These are phyloP conservation scores for Lepidium didymum DNA, from an alignment of 345 rosid species.

Conservation along the genomic window DNA sequence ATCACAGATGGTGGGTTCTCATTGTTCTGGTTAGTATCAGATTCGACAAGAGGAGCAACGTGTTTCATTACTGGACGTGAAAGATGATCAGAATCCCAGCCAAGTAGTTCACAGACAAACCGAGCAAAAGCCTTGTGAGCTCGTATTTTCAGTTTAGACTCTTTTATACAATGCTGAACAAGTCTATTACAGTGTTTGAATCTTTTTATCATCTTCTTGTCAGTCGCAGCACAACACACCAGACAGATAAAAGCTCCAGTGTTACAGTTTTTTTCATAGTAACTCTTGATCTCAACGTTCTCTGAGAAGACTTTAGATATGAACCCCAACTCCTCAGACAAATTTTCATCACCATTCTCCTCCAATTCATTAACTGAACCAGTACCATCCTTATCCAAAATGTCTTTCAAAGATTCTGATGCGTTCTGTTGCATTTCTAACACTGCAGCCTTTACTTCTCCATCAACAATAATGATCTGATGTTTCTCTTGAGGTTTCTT, in stretches of 20 bases:
- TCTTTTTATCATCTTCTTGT: conserved; percentile 40
- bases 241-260: conserved; percentile 50
- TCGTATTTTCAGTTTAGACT: conserved; percentile 35
- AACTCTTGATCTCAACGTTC: conserved; percentile 46
- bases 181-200: conserved; percentile 52
- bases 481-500: conserved; percentile 21
- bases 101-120: conserved; percentile 60
- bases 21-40: conserved; percentile 5
- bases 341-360: conserved; percentile 19
- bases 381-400: conserved; percentile 25
- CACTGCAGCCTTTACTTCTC: not conserved
- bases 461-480: not conserved
- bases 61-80: conserved; percentile 21
- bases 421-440: conserved; percentile 35
- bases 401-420: conserved; percentile 30
- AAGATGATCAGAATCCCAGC: conserved; percentile 45
- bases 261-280: conserved; percentile 43
- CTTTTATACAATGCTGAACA: conserved; percentile 46
- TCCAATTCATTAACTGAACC: conserved; percentile 29
- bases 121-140: conserved; percentile 64
- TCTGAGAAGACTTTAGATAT: conserved; percentile 40
- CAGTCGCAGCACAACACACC: conserved; percentile 50
- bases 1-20: conserved; percentile 7
- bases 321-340: conserved; percentile 35
- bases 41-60: conserved; percentile 24